phyloP scores from a whole-genome alignment of 352 stramenopile species.

The Phytopythium cucurbitacearum region DNA sequence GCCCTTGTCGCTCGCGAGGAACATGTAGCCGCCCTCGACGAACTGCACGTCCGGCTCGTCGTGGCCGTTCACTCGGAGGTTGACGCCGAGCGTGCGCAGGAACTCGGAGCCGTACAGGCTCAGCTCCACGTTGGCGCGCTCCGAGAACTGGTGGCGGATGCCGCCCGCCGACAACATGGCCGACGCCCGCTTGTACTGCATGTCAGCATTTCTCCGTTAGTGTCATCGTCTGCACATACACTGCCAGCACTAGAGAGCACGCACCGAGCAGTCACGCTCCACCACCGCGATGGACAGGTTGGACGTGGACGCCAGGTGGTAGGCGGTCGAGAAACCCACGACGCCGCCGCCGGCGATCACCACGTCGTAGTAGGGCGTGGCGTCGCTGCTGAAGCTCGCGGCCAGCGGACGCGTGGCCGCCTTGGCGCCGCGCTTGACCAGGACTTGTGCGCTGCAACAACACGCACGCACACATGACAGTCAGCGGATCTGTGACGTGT shows the following conservation, averaged over 20 bases:
- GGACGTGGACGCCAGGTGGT: conserved; percentile 67
- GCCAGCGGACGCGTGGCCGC: conserved; percentile 6
- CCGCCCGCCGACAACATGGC: conserved; percentile 70
- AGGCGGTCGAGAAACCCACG: conserved; percentile 86
- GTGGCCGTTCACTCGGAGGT: conserved; percentile 43
- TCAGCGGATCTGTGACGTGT: conserved; percentile 5
- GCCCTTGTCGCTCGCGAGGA: conserved; percentile 71
- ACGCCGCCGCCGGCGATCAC: conserved; percentile 74
- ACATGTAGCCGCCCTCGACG: conserved; percentile 78
- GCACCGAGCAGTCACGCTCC: conserved; percentile 64
- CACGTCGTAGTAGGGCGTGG: conserved; percentile 62
- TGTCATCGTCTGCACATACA: background rate
- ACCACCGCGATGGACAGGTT: conserved; percentile 72
- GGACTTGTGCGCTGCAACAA: background rate
- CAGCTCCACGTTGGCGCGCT: conserved; percentile 70
- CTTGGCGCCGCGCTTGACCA: background rate
- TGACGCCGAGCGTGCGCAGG: conserved; percentile 38
- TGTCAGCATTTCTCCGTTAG: background rate
- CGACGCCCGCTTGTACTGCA: conserved; percentile 82
- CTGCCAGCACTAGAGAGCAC: conserved; percentile 3
- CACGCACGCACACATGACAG: conserved; percentile 6
- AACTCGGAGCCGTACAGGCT: conserved; percentile 81
- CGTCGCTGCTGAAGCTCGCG: conserved; percentile 14
- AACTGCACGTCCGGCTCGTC: conserved; percentile 75
- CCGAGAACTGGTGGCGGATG: conserved; percentile 83